Base-by-base conservation (phyloP, 495 filamentous ascomycete genomes). In the Hypoxylon fuscum region DNA sequence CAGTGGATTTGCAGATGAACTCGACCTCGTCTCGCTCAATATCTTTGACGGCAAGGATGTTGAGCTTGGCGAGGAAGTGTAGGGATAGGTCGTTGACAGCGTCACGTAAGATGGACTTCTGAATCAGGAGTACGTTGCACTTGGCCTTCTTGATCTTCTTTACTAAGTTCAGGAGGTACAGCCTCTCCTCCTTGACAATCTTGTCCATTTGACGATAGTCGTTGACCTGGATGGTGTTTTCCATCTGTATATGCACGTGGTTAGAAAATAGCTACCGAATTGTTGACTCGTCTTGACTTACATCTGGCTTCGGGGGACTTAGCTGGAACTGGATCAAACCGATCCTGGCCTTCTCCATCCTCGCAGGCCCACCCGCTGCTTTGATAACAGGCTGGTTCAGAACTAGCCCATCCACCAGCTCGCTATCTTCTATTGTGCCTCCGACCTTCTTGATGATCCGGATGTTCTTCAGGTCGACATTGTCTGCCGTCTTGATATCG, bases 101-200 rank as follows among this genome's bases (percentile, higher is more conserved):
- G 72, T 98, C 95, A 66, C 95, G 87, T 40, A 98, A 86, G 65
- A 98, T 98, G 14, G 94, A 97, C 77, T 98, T 98, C 72, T 98
- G 95, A 66, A 98, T 97, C 65, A 98, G 83, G 50, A 98, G 87
- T 27, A 98, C 96, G 70, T 98, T 98, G 82, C 95, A 98, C 79
- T 97, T 97, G 66, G 93, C 93, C 83, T 97, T 98, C 80, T 97
- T 96, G 79, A 98, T 98, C 85, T 97, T 98, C 86, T 98, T 98
- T 70, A 93, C 92, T 87, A 98, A 92, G 79, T 97, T 97, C 40
- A 98, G 86, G 56, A 98, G 83, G 77, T 98, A 98, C 57, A 93
- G 92, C 56, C 96, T 91, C 81, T 98, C 95, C 79, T 98, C 95
- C 77, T 98, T 98, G 52, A 98, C 83, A 65, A 98, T 98, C 83